phyloP scores from a whole-genome alignment of 371 early-diverging fungal genomes.

The Phascolomyces articulosus region DNA sequence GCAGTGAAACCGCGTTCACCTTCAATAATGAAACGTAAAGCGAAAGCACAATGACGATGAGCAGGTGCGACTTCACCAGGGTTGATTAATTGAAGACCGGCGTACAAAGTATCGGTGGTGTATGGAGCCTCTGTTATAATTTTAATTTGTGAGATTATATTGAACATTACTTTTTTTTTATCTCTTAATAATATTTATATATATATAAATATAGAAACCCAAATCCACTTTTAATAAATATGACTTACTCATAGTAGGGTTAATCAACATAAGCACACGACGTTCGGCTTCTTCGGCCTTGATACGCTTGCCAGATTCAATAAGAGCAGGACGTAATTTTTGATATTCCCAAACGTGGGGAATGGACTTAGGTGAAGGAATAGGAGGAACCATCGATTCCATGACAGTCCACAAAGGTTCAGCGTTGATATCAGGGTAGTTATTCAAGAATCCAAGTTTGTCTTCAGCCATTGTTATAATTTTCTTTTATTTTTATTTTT shows the following conservation, averaged over 20 bases:
- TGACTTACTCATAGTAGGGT: conserved; percentile 22
- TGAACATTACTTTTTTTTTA: no score
- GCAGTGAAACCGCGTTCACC: conserved; percentile 28
- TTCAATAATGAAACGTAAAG: conserved; percentile 29
- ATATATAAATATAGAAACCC: not conserved
- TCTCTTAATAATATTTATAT: no score
- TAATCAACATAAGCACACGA: conserved; percentile 27
- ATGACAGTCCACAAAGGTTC: conserved; percentile 33
- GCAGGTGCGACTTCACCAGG: conserved; percentile 30
- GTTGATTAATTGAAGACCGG: conserved; percentile 27
- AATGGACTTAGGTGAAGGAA: conserved; percentile 20
- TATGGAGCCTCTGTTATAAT: conserved; percentile 26
- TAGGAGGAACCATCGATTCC: conserved; percentile 30
- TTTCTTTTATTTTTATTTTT: no score
- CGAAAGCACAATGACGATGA: conserved; percentile 31
- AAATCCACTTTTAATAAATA: no score
- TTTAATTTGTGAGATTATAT: no score
- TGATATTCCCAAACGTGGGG: conserved; percentile 29
- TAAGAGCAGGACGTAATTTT: conserved; percentile 22
- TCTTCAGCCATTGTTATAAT: conserved; percentile 14
- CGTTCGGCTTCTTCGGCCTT: conserved; percentile 27
- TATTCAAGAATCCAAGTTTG: conserved; percentile 19
- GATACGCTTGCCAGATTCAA: conserved; percentile 23
- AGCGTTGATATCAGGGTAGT: conserved; percentile 20
- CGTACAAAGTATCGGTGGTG: conserved; percentile 29